Evolutionary conservation across 352 stramenopile genomes (phyloP), one percentile per base, ranked within the genome.

Genomic region (Phytophthora melonis): DNA sequence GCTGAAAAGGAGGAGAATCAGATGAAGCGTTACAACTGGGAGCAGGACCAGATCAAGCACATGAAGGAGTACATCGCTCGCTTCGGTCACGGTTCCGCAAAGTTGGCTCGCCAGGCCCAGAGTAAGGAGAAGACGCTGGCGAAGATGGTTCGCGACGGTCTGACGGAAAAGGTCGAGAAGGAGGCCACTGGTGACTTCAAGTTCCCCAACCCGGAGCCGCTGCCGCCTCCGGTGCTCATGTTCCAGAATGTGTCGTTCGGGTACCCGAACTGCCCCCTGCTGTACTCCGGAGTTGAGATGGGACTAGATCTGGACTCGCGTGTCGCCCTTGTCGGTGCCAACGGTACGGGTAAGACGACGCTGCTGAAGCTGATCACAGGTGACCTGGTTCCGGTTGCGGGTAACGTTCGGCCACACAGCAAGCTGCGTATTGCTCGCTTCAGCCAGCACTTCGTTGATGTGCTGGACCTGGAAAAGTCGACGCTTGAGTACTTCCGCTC

Each of bases 21-120:
- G 85, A 98, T 98, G 94, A 99, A 99, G 79, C 91, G 95, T 69
- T 99, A 99, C 84, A 92, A 97, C 70, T 99, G 96, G 96, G 97
- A 99, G 74, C 97, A 99, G 81, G 91, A 98, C 23, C 95, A 99
- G 83, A 99, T 99, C 74, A 99, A 98, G 85, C 91, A 97, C 84
- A 99, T 99, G 97, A 99, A 99, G 86, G 97, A 99, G 75, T 99
- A 99, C 86, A 99, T 99, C 84, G 98, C 97, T 32, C 88, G 91
- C n/a, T 99, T 99, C 77, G 98, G 98, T 75, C 98, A 99, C 89
- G 98, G 98, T 74, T 98, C 88, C 19, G 94, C 95, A 55, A 99
- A 99, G 85, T 93, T 99, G 74, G 97, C 97, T 14, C 97, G 98
- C 71, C 98, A 99, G 78, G 97, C 97, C 6, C 97, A 99, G 80